phyloP scores from a whole-genome alignment of 2,329 filamentous ascomycete genomes.

The Diaporthe ilicicola region DNA sequence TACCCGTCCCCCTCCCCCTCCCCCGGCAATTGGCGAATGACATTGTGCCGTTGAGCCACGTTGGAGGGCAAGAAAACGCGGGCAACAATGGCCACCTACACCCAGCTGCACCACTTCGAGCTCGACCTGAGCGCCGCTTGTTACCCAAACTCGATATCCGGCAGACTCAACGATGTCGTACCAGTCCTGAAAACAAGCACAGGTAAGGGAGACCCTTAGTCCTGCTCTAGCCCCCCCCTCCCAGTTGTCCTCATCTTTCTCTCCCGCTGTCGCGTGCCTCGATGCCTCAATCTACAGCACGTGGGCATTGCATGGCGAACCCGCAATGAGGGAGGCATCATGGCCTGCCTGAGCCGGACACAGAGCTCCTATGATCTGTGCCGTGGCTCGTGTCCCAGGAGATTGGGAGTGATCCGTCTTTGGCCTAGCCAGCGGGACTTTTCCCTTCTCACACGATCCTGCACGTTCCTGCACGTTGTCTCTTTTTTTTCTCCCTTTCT shows the following conservation, averaged over 20 bases:
- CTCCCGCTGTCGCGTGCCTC: constrained; percentile 28
- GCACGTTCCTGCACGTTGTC: too few species aligned
- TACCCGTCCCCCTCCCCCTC: too few species aligned
- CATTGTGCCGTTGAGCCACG: constrained; percentile 10
- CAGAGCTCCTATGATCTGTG: neutral
- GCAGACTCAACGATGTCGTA: constrained; percentile 62
- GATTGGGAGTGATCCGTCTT: neutral
- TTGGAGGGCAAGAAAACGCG: neutral
- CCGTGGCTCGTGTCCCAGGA: neutral
- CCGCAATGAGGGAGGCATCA: neutral
- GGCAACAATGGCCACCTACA: constrained; percentile 32
- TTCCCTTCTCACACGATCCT: neutral
- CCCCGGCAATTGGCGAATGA: constrained; percentile 23
- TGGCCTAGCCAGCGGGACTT: neutral
- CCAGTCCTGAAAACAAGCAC: constrained; percentile 68
- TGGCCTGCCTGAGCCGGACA: neutral
- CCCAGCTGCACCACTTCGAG: constrained; percentile 43
- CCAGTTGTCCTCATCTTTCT: neutral
- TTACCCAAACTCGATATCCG: constrained; percentile 57
- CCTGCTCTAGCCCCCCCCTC: constrained; percentile 26
- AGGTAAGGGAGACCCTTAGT: constrained; percentile 54
- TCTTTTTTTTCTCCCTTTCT: too few species aligned
- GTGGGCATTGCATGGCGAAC: neutral
- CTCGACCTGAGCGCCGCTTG: constrained; percentile 57
- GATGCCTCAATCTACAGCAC: neutral